phyloP scores from a whole-genome alignment of 2,329 filamentous ascomycete species.

The Penicillium sp. region DNA sequence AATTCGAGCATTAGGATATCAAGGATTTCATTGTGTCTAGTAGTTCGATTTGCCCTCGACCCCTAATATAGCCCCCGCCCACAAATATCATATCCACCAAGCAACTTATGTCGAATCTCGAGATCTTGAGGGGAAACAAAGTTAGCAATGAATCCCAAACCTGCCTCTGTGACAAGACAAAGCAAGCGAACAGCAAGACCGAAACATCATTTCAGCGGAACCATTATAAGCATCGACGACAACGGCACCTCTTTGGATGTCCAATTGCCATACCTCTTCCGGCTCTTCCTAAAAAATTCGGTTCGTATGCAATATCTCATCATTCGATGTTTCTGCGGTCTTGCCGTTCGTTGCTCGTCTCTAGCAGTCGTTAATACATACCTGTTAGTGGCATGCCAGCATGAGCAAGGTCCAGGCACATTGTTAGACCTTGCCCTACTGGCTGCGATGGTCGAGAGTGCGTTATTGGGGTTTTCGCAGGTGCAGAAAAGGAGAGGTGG shows the following conservation, averaged over 20 bases:
- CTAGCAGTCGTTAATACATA: conserved; percentile 6
- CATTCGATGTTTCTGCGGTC: conserved; percentile 31
- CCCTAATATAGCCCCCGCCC: neutral
- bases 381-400: conserved; percentile 6
- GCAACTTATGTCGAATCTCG: neutral
- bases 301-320: conserved; percentile 45
- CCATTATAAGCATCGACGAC: conserved; percentile 50
- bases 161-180: neutral
- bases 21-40: neutral
- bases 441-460: neutral
- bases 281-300: conserved; percentile 48
- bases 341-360: conserved; percentile 8
- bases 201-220: conserved; percentile 42
- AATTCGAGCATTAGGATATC: neutral
- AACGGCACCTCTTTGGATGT: conserved; percentile 24
- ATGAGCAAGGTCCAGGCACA: conserved; percentile 3
- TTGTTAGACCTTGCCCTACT: conserved; percentile 8
- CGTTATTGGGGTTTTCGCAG: neutral
- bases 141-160: conserved; percentile 13
- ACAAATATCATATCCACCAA: neutral
- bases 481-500: neutral
- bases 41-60: neutral
- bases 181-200: conserved; percentile 12
- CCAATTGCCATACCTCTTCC: conserved; percentile 46
- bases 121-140: conserved; percentile 1